A percentile compares a stretch with the other conserved stretches of the same genome.
Evolutionary conservation across 2,329 filamentous ascomycete genomes (phyloP).

Genomic region (Paraphoma chrysanthemicola): DNA sequence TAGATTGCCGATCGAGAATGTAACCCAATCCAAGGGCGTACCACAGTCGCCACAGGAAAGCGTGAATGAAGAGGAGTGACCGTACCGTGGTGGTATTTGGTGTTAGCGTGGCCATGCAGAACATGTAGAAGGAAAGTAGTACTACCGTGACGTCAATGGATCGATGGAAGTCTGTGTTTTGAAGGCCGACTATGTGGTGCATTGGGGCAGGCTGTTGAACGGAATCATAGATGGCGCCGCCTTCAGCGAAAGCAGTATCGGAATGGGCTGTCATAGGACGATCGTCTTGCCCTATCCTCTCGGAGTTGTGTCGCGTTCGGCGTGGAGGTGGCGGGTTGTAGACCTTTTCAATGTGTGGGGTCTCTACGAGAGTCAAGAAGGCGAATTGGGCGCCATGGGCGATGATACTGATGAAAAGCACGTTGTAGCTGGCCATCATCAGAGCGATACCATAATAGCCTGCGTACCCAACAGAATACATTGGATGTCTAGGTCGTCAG

Average conservation of each 20-base stretch:
- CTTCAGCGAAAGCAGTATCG: conserved; percentile 47
- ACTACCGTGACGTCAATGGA: conserved; percentile 83
- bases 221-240: conserved; percentile 49
- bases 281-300: conserved; percentile 49
- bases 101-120: conserved; percentile 74
- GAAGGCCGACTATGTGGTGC: conserved; percentile 82
- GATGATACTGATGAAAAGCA: conserved; percentile 94
- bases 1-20: conserved; percentile 84
- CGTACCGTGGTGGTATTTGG: conserved; percentile 79
- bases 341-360: conserved; percentile 96
- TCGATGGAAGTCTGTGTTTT: conserved; percentile 87
- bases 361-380: conserved; percentile 91
- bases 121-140: conserved; percentile 77
- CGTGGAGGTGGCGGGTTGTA: conserved; percentile 91
- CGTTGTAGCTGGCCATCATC: conserved; percentile 97
- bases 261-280: conserved; percentile 45
- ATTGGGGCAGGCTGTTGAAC: conserved; percentile 68
- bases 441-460: conserved; percentile 98
- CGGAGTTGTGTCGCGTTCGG: conserved; percentile 58
- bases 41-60: conserved; percentile 86
- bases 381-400: conserved; percentile 94
- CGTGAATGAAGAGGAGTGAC: conserved; percentile 80
- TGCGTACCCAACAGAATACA: conserved; percentile 71
- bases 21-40: conserved; percentile 87
- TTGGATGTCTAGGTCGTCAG: conserved; percentile 15